phyloP scores from a whole-genome alignment of 2,329 filamentous ascomycete genomes.

The Aspergillus viridinutans region DNA sequence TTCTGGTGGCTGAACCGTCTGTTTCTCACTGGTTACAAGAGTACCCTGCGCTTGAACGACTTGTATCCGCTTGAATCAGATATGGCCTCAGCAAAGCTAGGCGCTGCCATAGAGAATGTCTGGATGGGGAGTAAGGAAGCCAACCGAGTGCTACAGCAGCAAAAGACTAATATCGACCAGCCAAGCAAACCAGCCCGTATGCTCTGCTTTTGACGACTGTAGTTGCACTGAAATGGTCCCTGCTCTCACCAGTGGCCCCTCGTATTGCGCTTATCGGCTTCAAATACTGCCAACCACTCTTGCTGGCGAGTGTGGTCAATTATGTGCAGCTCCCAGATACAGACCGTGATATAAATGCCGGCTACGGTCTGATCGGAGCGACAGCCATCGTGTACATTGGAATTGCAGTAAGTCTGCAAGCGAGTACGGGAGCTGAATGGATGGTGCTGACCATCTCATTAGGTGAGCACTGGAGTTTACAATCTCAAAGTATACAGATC shows the following conservation, averaged over 20 bases:
- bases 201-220: too few species aligned
- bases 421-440: background rate
- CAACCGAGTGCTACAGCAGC: too few species aligned
- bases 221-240: too few species aligned
- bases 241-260: too few species aligned
- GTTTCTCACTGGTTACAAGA: constrained; percentile 20
- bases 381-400: constrained; percentile 36
- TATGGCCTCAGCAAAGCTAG: background rate
- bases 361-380: constrained; percentile 35
- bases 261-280: too few species aligned
- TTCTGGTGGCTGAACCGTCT: constrained; percentile 37
- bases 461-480: too few species aligned
- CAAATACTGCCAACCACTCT: too few species aligned
- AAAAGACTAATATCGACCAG: too few species aligned
- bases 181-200: too few species aligned
- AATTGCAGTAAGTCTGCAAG: constrained; percentile 24
- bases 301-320: constrained; percentile 12
- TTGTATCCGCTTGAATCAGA: constrained; percentile 6
- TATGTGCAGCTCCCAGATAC: constrained; percentile 7
- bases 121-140: background rate
- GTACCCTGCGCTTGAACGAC: constrained; percentile 17
- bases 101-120: background rate
- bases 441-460: too few species aligned
- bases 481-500: too few species aligned
- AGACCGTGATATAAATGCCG: constrained; percentile 13